Conservation (phyloP, 306 rosid species). For the Dryas drummondii region DNA sequence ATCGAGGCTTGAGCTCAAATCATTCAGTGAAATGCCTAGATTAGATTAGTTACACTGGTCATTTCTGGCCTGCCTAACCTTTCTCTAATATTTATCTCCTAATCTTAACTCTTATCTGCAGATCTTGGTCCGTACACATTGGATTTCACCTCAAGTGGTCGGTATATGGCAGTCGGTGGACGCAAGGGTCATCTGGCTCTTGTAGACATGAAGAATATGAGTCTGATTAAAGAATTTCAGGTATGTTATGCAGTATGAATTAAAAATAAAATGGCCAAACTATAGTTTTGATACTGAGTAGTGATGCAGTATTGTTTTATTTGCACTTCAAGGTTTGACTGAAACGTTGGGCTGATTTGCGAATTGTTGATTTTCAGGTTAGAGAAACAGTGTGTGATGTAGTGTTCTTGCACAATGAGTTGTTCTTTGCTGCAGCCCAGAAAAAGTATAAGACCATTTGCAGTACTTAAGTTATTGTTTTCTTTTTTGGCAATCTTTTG, state of each 20-base stretch:
- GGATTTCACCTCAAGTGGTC: constrained; percentile 76
- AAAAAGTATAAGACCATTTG: constrained; percentile 58
- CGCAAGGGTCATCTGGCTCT: constrained; percentile 86
- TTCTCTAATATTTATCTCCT: constrained; percentile 3
- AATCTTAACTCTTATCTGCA: constrained; percentile 38
- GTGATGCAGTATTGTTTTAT: neutral
- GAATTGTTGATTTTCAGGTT: constrained; percentile 54
- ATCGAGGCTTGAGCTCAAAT: neutral
- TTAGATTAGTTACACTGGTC: neutral
- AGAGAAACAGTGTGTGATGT: constrained; percentile 92
- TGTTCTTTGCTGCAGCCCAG: constrained; percentile 84
- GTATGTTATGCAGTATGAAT: constrained; percentile 39
- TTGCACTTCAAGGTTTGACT: neutral
- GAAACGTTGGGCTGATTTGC: constrained; percentile 19
- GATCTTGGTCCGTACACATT: constrained; percentile 80
- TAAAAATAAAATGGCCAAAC: neutral
- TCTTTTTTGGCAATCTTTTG: neutral
- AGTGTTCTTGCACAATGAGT: constrained; percentile 75
- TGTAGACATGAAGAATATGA: constrained; percentile 64
- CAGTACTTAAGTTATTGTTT: neutral
- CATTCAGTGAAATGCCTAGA: neutral
- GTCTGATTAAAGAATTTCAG: constrained; percentile 72
- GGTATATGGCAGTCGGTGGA: constrained; percentile 74
- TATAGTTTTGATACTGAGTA: neutral
- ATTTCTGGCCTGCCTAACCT: neutral